Evolutionary conservation across 805 yeast species (phyloP).

Genomic region (Myxozyma geophila): DNA sequence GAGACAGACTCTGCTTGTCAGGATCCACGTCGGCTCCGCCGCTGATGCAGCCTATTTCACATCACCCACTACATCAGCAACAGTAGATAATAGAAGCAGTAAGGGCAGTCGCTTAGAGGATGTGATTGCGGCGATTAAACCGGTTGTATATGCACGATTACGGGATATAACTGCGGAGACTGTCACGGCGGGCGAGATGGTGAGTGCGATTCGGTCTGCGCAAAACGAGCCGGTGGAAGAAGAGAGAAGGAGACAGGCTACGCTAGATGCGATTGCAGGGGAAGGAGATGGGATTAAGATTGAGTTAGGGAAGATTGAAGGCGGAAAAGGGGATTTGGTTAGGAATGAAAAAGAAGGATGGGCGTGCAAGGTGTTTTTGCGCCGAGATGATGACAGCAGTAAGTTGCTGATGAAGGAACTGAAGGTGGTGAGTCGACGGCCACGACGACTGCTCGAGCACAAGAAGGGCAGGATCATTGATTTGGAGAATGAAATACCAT

Average conservation of each 20-base stretch:
- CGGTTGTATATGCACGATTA: slow-evolving; percentile 6
- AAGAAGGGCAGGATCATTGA: slow-evolving; percentile 1
- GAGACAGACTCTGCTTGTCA: slow-evolving; percentile 8
- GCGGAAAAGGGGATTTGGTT: slow-evolving; percentile 7
- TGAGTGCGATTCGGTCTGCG: neutral
- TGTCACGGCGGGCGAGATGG: slow-evolving; percentile 3
- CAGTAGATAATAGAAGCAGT: neutral
- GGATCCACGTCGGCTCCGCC: neutral
- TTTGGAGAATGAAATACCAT: neutral
- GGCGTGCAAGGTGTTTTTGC: slow-evolving; percentile 14
- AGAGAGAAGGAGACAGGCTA: neutral
- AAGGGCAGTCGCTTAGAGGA: neutral
- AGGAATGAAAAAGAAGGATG: slow-evolving; percentile 5
- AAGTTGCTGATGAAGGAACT: slow-evolving; percentile 11
- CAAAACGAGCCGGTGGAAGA: neutral
- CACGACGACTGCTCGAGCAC: neutral
- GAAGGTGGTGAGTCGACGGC: neutral
- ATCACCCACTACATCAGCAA: neutral
- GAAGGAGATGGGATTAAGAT: neutral
- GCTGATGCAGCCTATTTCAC: slow-evolving; percentile 8
- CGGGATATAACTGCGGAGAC: neutral
- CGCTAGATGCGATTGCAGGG: neutral
- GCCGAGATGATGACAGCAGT: slow-evolving; percentile 2
- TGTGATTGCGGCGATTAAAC: slow-evolving; percentile 7
- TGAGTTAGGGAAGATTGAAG: slow-evolving; percentile 5